Base-by-base conservation (phyloP, 2,329 filamentous ascomycete genomes). In the Fusarium dlaminii region DNA sequence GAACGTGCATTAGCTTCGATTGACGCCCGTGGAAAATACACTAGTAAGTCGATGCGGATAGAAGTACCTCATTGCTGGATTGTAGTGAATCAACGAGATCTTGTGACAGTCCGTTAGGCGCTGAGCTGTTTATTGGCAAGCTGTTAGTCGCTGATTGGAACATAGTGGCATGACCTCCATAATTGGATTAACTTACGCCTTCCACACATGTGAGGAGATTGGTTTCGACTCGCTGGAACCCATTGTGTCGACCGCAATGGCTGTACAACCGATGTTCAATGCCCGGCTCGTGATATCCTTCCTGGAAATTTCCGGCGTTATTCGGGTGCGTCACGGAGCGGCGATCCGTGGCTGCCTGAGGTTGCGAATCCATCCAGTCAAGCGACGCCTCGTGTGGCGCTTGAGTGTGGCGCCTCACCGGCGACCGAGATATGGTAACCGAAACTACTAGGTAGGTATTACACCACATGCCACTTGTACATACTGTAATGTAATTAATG, bases 81-180 rank as follows among this genome's bases (percentile, higher is more conserved):
- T 98, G 94, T 70, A 98, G 88, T 70, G 92, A 91, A 79, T 97
- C 92, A 79, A 97, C 88, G 79, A 98, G 87, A 80, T 93, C 91
- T 80, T 94, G 91, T 75, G 95, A 97, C 83, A 97, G 82, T 77
- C 87, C 86, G 74, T 86, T 84, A 39, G 87, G 86, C 55, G 85
- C 84, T 76, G 80, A 81, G 77, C 80, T 85, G 79, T 79, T 78
- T 79, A 77, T 78, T 76, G 66, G 68, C 72, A 70, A 64, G 37
- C 51, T 57, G 76, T 79, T 62, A 79, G 77, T 77, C 52, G 43
- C 58, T 58, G 48, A 66, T 72, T 42, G 49, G 42, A 36, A 30
- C 22, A 27, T 27, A 30, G 20, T 22, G 24, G 29, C 29, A 57
- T 37, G 37, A 40, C 56, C 40, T 27, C 32, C 43, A 32, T 56